These are phyloP conservation scores for Cronartium quercuum DNA, from an alignment of 1,284 basidiomycete species.

Conservation along the genomic window DNA sequence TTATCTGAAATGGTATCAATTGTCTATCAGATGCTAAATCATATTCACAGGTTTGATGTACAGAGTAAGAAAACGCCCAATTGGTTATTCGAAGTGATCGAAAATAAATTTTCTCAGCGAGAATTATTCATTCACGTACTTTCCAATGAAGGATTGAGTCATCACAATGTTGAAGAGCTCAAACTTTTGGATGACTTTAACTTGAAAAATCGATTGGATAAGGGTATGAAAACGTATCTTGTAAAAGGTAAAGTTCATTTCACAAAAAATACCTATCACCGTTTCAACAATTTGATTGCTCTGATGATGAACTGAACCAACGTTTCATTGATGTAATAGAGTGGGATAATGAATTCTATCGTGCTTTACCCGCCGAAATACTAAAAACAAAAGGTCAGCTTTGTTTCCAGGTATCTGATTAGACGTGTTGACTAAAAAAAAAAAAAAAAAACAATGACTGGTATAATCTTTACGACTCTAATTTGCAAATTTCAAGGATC, in stretches of 20 bases:
- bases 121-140: background rate
- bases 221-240: background rate
- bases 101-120: background rate
- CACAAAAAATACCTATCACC: too few species aligned
- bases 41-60: background rate
- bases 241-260: background rate
- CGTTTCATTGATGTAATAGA: background rate
- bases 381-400: background rate
- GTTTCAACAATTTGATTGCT: background rate
- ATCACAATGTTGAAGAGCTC: background rate
- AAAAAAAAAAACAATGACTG: too few species aligned
- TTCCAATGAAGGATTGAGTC: background rate
- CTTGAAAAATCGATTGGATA: background rate
- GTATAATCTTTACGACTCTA: too few species aligned
- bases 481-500: too few species aligned
- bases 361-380: background rate
- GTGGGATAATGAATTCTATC: background rate
- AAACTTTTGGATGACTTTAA: background rate
- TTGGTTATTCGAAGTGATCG: background rate
- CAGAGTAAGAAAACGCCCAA: background rate
- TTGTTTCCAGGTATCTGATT: too few species aligned
- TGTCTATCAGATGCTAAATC: background rate
- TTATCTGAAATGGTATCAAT: background rate
- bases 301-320: background rate
- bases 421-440: too few species aligned